phyloP scores from a whole-genome alignment of 2,329 filamentous ascomycete species.

The Pseudocercospora fijiensis region DNA sequence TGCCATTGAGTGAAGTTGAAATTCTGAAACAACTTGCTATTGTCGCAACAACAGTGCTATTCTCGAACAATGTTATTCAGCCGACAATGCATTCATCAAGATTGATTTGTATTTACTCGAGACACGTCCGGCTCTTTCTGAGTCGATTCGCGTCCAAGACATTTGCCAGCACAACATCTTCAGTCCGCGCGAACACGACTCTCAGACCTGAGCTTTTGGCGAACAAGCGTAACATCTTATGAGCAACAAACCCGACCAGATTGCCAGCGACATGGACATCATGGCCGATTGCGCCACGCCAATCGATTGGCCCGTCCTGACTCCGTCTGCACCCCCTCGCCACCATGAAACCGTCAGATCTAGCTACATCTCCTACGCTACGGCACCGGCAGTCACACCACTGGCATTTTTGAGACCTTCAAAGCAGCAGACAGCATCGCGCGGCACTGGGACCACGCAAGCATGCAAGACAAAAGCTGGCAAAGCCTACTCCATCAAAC shows the following conservation, averaged over 20 bases:
- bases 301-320: background rate
- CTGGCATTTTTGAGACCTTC: background rate
- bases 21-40: slow-evolving; percentile 3
- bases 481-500: background rate
- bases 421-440: background rate
- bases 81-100: background rate
- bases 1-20: background rate
- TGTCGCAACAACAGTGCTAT: slow-evolving; percentile 1
- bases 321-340: background rate
- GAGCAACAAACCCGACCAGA: background rate
- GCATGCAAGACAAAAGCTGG: background rate
- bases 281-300: background rate
- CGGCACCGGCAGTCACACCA: background rate
- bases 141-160: background rate
- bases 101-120: background rate
- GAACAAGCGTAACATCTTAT: background rate
- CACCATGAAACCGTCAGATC: background rate
- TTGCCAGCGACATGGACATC: background rate
- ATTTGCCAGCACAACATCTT: background rate
- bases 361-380: background rate
- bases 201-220: background rate
- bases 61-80: background rate
- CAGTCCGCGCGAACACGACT: background rate
- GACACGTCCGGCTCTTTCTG: background rate
- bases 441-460: background rate